Conservation (phyloP, 441 rosid species). For the Adansonia madagascariensis region DNA sequence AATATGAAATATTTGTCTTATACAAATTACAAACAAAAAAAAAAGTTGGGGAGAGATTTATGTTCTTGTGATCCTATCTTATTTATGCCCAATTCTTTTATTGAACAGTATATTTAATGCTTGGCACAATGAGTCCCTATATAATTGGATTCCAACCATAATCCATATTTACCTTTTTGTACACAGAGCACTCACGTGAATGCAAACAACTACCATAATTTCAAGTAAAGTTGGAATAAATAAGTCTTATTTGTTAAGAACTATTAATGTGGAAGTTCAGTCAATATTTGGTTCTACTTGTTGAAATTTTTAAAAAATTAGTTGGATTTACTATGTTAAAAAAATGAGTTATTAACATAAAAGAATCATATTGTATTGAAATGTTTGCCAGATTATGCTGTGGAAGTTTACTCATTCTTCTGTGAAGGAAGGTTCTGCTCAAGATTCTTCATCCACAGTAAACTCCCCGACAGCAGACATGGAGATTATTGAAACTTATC, state of each 20-base stretch:
- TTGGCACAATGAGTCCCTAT: too few relatives aligned
- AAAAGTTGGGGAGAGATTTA: background rate
- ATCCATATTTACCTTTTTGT: too few relatives aligned
- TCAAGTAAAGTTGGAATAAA: too few relatives aligned
- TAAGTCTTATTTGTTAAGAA: too few relatives aligned
- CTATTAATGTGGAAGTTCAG: too few relatives aligned
- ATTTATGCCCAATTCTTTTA: too few relatives aligned
- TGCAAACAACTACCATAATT: too few relatives aligned
- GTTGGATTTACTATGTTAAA: background rate
- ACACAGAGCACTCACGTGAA: too few relatives aligned
- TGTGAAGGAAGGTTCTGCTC: background rate
- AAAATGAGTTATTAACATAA: background rate
- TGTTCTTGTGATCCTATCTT: background rate
- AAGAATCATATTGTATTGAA: background rate
- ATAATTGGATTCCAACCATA: too few relatives aligned
- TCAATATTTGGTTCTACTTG: too few relatives aligned
- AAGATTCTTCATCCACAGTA: background rate
- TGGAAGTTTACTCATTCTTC: background rate
- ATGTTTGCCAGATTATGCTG: constrained; percentile 4
- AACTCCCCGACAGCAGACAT: background rate
- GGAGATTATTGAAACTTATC: background rate
- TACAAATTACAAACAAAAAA: background rate
- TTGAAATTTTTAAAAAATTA: background rate
- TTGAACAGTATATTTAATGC: too few relatives aligned
- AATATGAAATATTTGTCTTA: background rate